These are phyloP conservation scores for Phoma herbarum DNA, from an alignment of 2,329 filamentous ascomycete species.

Conservation along the genomic window DNA sequence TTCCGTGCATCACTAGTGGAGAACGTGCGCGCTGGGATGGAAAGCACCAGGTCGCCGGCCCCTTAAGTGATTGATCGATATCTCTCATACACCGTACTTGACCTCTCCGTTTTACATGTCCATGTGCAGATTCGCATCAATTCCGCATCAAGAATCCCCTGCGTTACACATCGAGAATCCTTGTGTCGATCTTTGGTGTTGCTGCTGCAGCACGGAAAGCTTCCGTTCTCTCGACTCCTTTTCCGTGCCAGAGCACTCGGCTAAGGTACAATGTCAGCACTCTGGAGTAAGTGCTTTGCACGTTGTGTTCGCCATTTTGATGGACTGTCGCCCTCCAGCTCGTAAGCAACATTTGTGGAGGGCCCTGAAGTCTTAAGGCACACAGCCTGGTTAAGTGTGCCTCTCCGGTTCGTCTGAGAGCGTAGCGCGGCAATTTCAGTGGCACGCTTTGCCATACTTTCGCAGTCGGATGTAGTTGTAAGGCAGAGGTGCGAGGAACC, in stretches of 20 bases:
- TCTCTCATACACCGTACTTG: too few species aligned
- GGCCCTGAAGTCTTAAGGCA: too few species aligned
- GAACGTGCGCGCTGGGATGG: too few species aligned
- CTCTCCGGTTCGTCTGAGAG: too few species aligned
- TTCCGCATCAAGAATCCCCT: not conserved
- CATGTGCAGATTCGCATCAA: not conserved
- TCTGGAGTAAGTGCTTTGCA: too few species aligned
- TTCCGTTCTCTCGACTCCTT: not conserved
- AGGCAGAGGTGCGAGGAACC: constrained; percentile 61
- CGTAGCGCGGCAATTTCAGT: constrained; percentile 50
- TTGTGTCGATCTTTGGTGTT: not conserved
- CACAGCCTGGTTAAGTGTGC: too few species aligned
- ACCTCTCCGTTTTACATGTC: not conserved
- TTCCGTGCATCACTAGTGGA: too few species aligned
- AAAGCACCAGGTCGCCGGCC: not conserved
- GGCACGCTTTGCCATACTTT: constrained; percentile 60
- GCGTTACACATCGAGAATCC: not conserved
- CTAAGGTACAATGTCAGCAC: too few species aligned
- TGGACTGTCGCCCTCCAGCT: too few species aligned
- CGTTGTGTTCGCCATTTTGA: too few species aligned
- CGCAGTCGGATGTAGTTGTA: constrained; percentile 63
- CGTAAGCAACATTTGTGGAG: too few species aligned
- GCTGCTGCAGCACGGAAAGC: not conserved
- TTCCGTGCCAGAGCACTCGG: not conserved
- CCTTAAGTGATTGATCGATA: too few species aligned